Evolutionary conservation across 768 basidiomycete genomes (phyloP).

Genomic region (Kwoniella sp.): DNA sequence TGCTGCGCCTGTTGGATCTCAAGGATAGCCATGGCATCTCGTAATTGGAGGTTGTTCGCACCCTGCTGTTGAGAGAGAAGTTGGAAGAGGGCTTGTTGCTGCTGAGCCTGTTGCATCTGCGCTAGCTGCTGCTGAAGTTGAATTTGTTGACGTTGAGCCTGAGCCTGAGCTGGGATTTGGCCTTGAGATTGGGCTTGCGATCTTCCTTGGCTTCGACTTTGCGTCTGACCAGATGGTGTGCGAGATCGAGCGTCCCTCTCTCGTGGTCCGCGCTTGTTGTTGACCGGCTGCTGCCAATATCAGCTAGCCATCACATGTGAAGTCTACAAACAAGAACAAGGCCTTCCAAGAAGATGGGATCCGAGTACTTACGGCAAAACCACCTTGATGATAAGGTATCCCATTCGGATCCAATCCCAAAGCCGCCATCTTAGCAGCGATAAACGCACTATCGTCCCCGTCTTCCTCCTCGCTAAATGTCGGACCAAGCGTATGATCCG

Average conservation of each 20-base stretch:
- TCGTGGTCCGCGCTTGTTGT: background rate
- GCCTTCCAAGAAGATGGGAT: background rate
- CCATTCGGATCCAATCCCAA: slow-evolving; percentile 27
- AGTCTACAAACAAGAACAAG: too few species aligned
- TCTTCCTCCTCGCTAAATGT: slow-evolving; percentile 47
- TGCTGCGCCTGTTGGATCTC: slow-evolving; percentile 26
- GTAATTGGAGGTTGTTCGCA: slow-evolving; percentile 11
- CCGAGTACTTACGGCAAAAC: slow-evolving; percentile 2
- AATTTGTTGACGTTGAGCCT: slow-evolving; percentile 18
- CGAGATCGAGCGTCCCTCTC: slow-evolving; percentile 9
- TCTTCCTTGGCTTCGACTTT: slow-evolving; percentile 6
- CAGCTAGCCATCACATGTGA: too few species aligned
- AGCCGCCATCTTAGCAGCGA: slow-evolving; percentile 40
- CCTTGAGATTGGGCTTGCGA: background rate
- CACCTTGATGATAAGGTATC: slow-evolving; percentile 21
- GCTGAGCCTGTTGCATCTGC: slow-evolving; percentile 17
- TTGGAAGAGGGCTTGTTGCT: slow-evolving; percentile 25
- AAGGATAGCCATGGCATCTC: slow-evolving; percentile 19
- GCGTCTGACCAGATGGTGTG: background rate
- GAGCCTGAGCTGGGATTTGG: slow-evolving; percentile 9
- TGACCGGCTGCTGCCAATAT: background rate
- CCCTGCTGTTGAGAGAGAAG: slow-evolving; percentile 11
- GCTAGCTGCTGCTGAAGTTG: background rate
- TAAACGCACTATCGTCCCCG: slow-evolving; percentile 44
- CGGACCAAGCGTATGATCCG: slow-evolving; percentile 42